A percentile compares a stretch with the other conserved stretches of the same genome.
Conservation (phyloP, 805 yeast genomes). For the Hyphopichia homilentoma region DNA sequence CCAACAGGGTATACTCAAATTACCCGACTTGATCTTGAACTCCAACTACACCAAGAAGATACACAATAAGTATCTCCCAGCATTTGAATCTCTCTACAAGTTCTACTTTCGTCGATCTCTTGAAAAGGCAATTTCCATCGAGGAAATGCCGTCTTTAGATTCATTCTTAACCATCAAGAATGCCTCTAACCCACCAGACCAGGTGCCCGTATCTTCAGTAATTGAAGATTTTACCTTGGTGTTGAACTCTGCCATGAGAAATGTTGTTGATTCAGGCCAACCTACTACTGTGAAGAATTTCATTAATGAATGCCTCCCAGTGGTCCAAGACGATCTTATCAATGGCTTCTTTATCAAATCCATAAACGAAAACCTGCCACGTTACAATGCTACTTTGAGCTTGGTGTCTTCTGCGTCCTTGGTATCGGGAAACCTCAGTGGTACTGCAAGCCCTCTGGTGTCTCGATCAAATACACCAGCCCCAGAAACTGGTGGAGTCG, state of each 20-base stretch:
- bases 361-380: constrained; percentile 37
- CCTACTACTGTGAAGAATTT: constrained; percentile 50
- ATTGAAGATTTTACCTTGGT: constrained; percentile 82
- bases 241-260: constrained; percentile 61
- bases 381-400: constrained; percentile 32
- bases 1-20: constrained; percentile 25
- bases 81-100: constrained; percentile 59
- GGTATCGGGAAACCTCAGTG: constrained; percentile 8
- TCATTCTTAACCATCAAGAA: constrained; percentile 23
- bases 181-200: constrained; percentile 36
- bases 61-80: constrained; percentile 48
- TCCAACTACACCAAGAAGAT: constrained; percentile 59
- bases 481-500: constrained; percentile 27
- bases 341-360: constrained; percentile 42
- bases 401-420: constrained; percentile 9
- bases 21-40: constrained; percentile 51
- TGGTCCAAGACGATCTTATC: constrained; percentile 61
- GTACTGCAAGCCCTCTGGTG: constrained; percentile 16
- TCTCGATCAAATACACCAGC: constrained; percentile 30
- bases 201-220: constrained; percentile 72
- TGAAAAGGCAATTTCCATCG: constrained; percentile 76
- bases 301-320: constrained; percentile 51
- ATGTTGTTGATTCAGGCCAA: constrained; percentile 71
- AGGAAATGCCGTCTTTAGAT: constrained; percentile 62
- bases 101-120: constrained; percentile 75